Evolutionary conservation across 306 rosid genomes (phyloP).

Genomic region (Lotus japonicus): DNA sequence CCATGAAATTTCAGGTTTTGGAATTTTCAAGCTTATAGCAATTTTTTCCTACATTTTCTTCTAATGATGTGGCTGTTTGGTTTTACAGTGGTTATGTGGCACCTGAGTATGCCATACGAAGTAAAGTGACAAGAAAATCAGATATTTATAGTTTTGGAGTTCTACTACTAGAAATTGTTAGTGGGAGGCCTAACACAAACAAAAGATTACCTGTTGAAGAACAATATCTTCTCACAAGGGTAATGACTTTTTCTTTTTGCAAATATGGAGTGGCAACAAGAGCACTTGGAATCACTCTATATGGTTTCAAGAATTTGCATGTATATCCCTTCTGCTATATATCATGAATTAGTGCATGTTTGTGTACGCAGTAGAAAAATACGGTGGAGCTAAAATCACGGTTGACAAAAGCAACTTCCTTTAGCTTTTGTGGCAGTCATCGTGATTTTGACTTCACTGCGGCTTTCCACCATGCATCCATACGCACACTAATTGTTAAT

Average conservation of each 20-base stretch:
- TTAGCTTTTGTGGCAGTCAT: too few relatives aligned
- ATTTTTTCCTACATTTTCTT: background rate
- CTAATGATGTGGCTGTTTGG: background rate
- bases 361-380: too few relatives aligned
- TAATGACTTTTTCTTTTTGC: constrained; percentile 24
- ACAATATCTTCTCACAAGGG: constrained; percentile 70
- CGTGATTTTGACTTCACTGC: too few relatives aligned
- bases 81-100: constrained; percentile 76
- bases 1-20: background rate
- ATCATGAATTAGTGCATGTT: too few relatives aligned
- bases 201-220: constrained; percentile 54
- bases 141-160: constrained; percentile 86
- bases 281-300: background rate
- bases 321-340: too few relatives aligned
- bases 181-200: constrained; percentile 72
- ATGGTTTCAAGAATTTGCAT: background rate
- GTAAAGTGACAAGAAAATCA: constrained; percentile 80
- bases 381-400: too few relatives aligned
- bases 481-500: background rate
- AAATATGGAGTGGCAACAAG: background rate
- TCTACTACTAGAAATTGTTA: constrained; percentile 64
- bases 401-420: too few relatives aligned
- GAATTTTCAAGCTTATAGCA: background rate
- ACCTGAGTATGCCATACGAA: constrained; percentile 80
- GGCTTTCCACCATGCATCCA: too few relatives aligned